Base-by-base conservation (phyloP, 345 rosid species). In the Draba incana region DNA sequence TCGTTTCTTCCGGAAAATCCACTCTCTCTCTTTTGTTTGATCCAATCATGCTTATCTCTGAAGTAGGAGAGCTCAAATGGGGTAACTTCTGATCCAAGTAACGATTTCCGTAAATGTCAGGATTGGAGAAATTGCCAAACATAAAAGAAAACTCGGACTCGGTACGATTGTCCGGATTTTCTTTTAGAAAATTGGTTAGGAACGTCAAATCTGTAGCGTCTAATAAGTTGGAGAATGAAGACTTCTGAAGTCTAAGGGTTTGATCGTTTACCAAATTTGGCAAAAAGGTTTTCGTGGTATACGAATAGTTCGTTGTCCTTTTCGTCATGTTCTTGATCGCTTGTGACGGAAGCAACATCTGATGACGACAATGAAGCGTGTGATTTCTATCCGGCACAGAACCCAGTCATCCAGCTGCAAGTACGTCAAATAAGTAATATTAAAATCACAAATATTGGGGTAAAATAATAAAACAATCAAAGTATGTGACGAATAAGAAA, bases 361-460 rank as follows among this genome's bases (percentile, higher is more conserved):
- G 80, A 2, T 55, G 82, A 51, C 63, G 93, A 78, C n/a, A 81
- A 54, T 5, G 83, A 66, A 41, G 81, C 77, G 12, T 91, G 86
- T 35, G 81, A 72, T 76, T 91, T 94, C 79, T 83, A 94, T 94
- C 74, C 99, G 92, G 81, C 96, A 94, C 35, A 91, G 96, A 65
- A 94, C 99, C 97, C 99, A 94, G 74, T 94, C 95, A 78, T 94
- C 99, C 28, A 94, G 71, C 99, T 94, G 86, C 45, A 58, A 5
- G 9, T 25, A 55, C 35, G 13, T 23, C 11, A 55, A 45, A 53
- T 9, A n/a, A n/a, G n/a, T n/a, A n/a, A n/a, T n/a, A n/a, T n/a
- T n/a, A n/a, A n/a, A n/a, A n/a, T 13, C 23, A 8, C 10, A 16
- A 51, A 39, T 60, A 35, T 31, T 6, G 38, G 5, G 57, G 8